phyloP scores from a whole-genome alignment of 495 filamentous ascomycete genomes.

The Neurospora sp. region DNA sequence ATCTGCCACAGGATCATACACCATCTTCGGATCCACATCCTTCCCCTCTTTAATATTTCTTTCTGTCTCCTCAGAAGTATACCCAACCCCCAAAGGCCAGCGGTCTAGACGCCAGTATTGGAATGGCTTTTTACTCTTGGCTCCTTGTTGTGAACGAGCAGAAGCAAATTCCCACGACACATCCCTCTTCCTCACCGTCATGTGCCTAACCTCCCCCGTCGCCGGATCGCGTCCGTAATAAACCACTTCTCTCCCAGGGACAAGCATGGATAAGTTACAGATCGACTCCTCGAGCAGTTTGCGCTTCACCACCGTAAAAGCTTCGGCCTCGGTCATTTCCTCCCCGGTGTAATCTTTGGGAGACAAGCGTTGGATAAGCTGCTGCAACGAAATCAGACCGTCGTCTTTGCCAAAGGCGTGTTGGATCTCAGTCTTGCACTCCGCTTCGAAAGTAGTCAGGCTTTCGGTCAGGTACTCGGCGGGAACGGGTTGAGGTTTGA shows the following conservation, averaged over 20 bases:
- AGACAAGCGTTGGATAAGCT: slow-evolving; percentile 2
- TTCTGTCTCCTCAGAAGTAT: slow-evolving; percentile 1
- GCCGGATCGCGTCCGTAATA: neutral
- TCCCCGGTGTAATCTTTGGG: neutral
- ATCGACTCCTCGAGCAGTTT: slow-evolving; percentile 16
- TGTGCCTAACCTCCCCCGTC: neutral
- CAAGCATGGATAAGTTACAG: slow-evolving; percentile 18
- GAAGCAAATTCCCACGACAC: slow-evolving; percentile 6
- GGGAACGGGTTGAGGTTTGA: neutral
- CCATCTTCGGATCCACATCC: slow-evolving; percentile 7
- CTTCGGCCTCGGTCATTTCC: neutral
- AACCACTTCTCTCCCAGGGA: slow-evolving; percentile 4
- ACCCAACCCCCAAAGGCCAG: slow-evolving; percentile 11
- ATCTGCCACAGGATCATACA: slow-evolving; percentile 5
- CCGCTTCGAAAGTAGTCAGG: neutral
- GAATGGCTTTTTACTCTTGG: neutral
- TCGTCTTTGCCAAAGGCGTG: neutral
- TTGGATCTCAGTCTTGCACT: neutral
- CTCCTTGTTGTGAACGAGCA: neutral
- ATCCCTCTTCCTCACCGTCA: slow-evolving; percentile 17
- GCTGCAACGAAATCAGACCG: neutral
- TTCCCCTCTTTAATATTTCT: neutral
- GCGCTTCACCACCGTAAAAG: slow-evolving; percentile 6
- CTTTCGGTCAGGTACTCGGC: neutral
- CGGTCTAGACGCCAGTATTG: slow-evolving; percentile 18